A percentile compares a stretch with the other conserved stretches of the same genome.
These are phyloP conservation scores for Tylopilus intermedius DNA, from an alignment of 768 basidiomycete genomes.

Conservation along the genomic window DNA sequence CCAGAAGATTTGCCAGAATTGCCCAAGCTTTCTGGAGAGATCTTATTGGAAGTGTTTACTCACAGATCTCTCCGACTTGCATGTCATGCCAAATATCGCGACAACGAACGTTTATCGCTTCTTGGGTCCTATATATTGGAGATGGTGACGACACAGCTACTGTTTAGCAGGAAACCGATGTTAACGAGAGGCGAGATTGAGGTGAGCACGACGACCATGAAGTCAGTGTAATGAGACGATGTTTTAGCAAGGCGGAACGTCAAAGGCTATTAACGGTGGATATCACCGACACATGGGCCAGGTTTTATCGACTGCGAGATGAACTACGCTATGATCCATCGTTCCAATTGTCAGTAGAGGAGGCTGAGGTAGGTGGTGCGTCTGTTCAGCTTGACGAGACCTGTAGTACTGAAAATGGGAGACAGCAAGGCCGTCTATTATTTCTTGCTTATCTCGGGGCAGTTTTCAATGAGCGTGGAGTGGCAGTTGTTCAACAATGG, in stretches of 20 bases:
- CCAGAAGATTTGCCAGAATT: conserved; percentile 37
- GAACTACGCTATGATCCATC: conserved; percentile 31
- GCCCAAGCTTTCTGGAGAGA: conserved; percentile 49
- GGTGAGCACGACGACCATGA: conserved; percentile 36
- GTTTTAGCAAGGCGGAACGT: conserved; percentile 24
- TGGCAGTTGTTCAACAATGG: conserved; percentile 52
- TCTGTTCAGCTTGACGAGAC: conserved; percentile 11
- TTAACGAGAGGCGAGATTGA: conserved; percentile 44
- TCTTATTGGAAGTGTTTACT: conserved; percentile 64
- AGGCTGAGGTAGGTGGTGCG: conserved; percentile 36
- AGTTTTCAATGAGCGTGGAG: conserved; percentile 52
- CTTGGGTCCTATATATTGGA: conserved; percentile 49
- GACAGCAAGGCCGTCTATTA: conserved; percentile 51
- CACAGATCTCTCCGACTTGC: conserved; percentile 57
- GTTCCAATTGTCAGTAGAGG: conserved; percentile 23
- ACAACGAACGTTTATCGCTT: conserved; percentile 53
- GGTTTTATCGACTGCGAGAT: conserved; percentile 33
- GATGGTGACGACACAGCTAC: conserved; percentile 39
- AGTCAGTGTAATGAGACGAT: conserved; percentile 21
- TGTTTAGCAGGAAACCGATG: conserved; percentile 51
- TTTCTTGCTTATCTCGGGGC: conserved; percentile 69
- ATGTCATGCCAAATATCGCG: conserved; percentile 39
- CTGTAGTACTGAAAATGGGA: conserved; percentile 14
- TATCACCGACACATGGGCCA: conserved; percentile 36
- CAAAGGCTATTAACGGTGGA: conserved; percentile 27